These are phyloP conservation scores for Fraxinus paxiana DNA, from an alignment of 305 asterid genomes.

Conservation along the genomic window DNA sequence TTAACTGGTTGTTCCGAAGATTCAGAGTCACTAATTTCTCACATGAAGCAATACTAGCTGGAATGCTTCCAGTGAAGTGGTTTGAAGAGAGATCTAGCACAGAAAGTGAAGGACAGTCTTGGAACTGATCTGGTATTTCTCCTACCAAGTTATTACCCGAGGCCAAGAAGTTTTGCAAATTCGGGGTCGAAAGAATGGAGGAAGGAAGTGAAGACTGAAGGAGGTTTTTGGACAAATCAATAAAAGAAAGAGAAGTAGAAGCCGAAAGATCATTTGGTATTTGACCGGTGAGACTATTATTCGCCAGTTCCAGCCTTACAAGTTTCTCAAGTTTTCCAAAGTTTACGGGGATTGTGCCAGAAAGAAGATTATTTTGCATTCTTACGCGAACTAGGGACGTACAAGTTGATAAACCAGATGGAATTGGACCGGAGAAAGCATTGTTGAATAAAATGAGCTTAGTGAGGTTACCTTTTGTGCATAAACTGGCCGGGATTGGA, in stretches of 20 bases:
- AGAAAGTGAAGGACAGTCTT: conserved; percentile 70
- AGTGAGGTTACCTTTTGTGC: conserved; percentile 64
- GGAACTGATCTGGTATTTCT: conserved; percentile 77
- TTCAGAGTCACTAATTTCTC: conserved; percentile 62
- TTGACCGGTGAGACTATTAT: conserved; percentile 68
- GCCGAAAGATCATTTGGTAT: conserved; percentile 65
- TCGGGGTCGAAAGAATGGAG: conserved; percentile 58
- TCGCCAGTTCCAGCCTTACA: conserved; percentile 70
- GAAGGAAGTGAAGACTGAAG: conserved; percentile 72
- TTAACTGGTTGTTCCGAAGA: conserved; percentile 55
- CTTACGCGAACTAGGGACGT: conserved; percentile 65
- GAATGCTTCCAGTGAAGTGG: conserved; percentile 57
- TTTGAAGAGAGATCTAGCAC: conserved; percentile 77
- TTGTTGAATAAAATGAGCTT: conserved; percentile 86
- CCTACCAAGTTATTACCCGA: conserved; percentile 59
- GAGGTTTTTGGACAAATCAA: conserved; percentile 66
- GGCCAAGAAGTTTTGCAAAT: conserved; percentile 63
- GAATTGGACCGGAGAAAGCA: conserved; percentile 71
- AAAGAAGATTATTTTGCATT: conserved; percentile 64
- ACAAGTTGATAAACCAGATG: conserved; percentile 55
- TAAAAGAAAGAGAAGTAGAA: conserved; percentile 71
- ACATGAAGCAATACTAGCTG: conserved; percentile 73
- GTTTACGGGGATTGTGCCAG: conserved; percentile 69
- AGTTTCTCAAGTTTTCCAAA: conserved; percentile 62
- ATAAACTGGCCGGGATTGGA: conserved; percentile 50